A percentile compares a stretch with the other conserved stretches of the same genome.
phyloP scores from a whole-genome alignment of 495 filamentous ascomycete species.

The Aspergillus carlsbadensis region DNA sequence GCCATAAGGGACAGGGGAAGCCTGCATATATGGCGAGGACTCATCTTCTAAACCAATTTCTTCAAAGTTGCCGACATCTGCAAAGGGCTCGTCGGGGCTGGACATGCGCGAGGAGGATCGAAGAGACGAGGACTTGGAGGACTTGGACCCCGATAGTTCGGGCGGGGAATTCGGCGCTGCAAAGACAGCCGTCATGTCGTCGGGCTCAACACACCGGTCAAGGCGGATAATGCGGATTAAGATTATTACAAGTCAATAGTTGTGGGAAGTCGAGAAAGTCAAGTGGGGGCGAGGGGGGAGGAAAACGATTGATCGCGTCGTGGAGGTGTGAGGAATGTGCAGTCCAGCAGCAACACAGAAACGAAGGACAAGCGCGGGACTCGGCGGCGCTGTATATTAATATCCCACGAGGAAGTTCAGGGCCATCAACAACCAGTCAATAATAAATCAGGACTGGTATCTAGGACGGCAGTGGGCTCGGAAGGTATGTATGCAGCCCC shows the following conservation, averaged over 20 bases:
- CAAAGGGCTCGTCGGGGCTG: conserved; percentile 62
- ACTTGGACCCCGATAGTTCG: conserved; percentile 80
- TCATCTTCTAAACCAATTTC: conserved; percentile 88
- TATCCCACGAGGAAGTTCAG: conserved; percentile 17
- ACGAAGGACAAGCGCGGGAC: conserved; percentile 18
- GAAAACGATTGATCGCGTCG: conserved; percentile 16
- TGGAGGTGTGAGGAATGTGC: conserved; percentile 7
- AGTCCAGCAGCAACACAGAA: conserved; percentile 12
- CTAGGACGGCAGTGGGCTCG: conserved; percentile 17
- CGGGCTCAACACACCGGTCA: conserved; percentile 6
- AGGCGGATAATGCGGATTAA: background rate
- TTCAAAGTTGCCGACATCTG: conserved; percentile 81
- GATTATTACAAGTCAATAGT: background rate
- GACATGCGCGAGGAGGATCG: conserved; percentile 70
- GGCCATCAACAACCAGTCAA: conserved; percentile 28
- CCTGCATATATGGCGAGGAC: conserved; percentile 29
- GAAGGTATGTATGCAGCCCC: conserved; percentile 8
- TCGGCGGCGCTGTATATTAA: conserved; percentile 14
- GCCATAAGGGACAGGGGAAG: conserved; percentile 27
- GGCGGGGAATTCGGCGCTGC: conserved; percentile 74
- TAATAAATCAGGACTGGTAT: conserved; percentile 24
- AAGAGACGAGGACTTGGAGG: conserved; percentile 88
- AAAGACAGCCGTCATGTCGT: conserved; percentile 60
- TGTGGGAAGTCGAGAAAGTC: background rate
- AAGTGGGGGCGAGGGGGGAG: background rate